Evolutionary conservation across 2,329 filamentous ascomycete species (phyloP), one percentile per base, ranked within the genome.

Genomic region (Ophiostoma ulmi): DNA sequence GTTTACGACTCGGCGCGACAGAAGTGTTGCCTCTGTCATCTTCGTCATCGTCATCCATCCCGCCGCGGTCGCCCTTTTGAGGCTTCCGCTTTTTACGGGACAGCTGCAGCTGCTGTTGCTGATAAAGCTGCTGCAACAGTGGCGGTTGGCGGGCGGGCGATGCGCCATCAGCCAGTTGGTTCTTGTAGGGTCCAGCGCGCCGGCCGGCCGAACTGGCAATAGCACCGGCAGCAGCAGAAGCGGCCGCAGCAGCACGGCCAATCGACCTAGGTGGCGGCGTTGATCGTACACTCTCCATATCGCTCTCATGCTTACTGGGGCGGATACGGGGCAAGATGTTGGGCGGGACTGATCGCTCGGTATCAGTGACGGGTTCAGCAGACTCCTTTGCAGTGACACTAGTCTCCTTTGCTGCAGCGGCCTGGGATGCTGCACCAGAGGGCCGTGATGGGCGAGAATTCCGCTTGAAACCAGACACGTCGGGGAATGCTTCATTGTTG

Each of bases 401-500:
- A 10, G 31, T 20, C 11, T 71, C 68, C 8, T 44, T 76, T 76
- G 68, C 75, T 76, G 68, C 74, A 71, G 39, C 75, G 73, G 41
- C 72, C 66, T 61, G 55, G 6, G 36, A 65, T 48, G 48, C 73
- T 65, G 55, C 75, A 66, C 41, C 73, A 65, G 72, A 75, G 31
- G 71, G 72, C 3, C 72, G 74, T 20, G 70, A 80, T 72, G 78
- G 76, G 63, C 84, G 81, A 1, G 80, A 76, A 55, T 83, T 85
- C 70, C 88, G 81, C 78, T 89, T 89, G 41, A 81, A 82, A 72
- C 88, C 87, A 65, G 85, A 84, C 69, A 85, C 84, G 72, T 88
- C 86, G 6, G 90, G 83, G 71, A 87, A 88, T 77, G 91, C 90
- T 75, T 94, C 91, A 76, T 88, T 89, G 73, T 90, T 89, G 68